phyloP scores from a whole-genome alignment of 805 yeast species.

The Candida glaebosa region DNA sequence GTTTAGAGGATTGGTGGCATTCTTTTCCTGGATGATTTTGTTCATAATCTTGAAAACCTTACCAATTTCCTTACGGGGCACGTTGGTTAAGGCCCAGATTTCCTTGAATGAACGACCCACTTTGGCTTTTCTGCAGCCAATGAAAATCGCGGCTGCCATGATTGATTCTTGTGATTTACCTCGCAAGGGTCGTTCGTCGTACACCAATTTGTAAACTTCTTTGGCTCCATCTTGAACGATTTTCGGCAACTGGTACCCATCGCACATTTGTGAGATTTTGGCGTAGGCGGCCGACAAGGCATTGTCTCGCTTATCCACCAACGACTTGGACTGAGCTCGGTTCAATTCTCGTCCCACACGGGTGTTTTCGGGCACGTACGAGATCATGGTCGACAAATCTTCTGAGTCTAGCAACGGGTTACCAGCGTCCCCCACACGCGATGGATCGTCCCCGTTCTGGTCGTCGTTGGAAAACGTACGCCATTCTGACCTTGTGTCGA shows the following conservation, averaged over 20 bases:
- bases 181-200: conserved; percentile 79
- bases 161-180: conserved; percentile 92
- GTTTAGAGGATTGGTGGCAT: conserved; percentile 45
- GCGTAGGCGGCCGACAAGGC: conserved; percentile 87
- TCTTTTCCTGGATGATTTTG: conserved; percentile 50
- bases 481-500: conserved; percentile 97
- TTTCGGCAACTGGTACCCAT: conserved; percentile 90
- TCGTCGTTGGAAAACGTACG: conserved; percentile 97
- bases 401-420: conserved; percentile 89
- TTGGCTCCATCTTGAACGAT: conserved; percentile 97
- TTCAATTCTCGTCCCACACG: conserved; percentile 84
- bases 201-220: conserved; percentile 88
- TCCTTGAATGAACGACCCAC: conserved; percentile 95
- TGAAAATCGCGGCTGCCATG: conserved; percentile 93
- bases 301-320: conserved; percentile 84
- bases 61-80: conserved; percentile 92
- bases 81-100: conserved; percentile 91
- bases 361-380: conserved; percentile 82
- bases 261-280: conserved; percentile 92
- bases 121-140: conserved; percentile 91
- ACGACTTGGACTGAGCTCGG: conserved; percentile 81
- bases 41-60: conserved; percentile 84
- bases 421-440: conserved; percentile 98
- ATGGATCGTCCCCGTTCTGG: conserved; percentile 96
- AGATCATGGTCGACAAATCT: conserved; percentile 88